Conservation (phyloP, 1,284 basidiomycete species). For the Sanghuangporus baumii region DNA sequence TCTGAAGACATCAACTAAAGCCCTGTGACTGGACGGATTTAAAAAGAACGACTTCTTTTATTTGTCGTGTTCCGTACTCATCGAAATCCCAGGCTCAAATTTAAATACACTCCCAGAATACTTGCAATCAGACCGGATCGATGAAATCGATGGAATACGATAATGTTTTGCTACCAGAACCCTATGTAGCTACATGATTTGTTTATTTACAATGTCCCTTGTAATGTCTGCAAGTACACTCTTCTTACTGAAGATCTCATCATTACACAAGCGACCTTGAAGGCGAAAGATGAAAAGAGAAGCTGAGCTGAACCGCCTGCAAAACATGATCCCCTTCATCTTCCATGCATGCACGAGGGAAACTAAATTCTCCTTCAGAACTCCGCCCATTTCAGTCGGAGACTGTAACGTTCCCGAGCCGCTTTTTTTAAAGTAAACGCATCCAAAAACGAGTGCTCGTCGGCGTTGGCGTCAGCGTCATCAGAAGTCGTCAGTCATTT, state of each 20-base stretch:
- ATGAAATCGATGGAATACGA: constrained; percentile 5
- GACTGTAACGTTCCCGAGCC: no score
- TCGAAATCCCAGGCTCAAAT: not conserved
- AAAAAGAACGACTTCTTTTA: not conserved
- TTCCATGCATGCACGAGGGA: not conserved
- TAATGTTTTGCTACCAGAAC: constrained; percentile 6
- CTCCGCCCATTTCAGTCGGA: no score
- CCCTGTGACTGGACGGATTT: not conserved
- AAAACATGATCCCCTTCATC: not conserved
- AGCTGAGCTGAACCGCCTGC: not conserved
- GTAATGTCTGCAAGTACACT: not conserved
- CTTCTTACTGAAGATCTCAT: not conserved
- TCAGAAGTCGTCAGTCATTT: constrained; percentile 32
- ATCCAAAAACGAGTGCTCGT: not conserved
- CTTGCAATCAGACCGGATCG: not conserved
- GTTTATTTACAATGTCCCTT: constrained; percentile 10
- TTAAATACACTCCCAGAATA: not conserved
- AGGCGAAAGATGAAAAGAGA: not conserved
- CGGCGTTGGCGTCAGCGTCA: not conserved
- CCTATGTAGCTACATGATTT: constrained; percentile 12
- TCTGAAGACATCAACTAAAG: not conserved
- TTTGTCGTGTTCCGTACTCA: not conserved
- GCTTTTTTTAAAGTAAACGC: not conserved
- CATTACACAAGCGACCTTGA: no score
- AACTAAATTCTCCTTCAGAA: no score